Evolutionary conservation across 208 protist species (phyloP), one percentile per base, ranked within the genome.

Genomic region (Leishmania aethiopica): DNA sequence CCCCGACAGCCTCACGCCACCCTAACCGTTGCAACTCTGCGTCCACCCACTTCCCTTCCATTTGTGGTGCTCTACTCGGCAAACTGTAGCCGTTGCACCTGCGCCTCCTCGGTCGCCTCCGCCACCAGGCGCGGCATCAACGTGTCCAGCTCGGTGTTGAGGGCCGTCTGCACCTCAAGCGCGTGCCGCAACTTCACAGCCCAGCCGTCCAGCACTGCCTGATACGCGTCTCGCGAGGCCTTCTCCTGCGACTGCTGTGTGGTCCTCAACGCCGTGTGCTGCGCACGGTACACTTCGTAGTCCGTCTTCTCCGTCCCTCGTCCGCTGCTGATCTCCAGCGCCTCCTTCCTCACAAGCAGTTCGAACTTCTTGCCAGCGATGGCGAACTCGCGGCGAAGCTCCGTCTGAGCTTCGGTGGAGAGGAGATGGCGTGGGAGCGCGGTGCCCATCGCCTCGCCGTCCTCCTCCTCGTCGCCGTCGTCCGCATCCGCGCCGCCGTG

Each of bases 281-380:
- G 75, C 13, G 80, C 82, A 78, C 88, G 87, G 79, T 87, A 90
- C 57, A 84, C 67, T 3, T 89, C 81, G 71, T 89, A 96, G 79
- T 94, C 88, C 22, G 88, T 85, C 42, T 83, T 91, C 13, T 83
- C 77, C 25, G 81, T 72, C 66, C 66, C 88, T 75, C 84, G 82
- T 76, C 80, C 88, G 84, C 79, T 93, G 86, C 88, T 94, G 78
- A 92, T 90, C 84, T 96, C 89, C 45, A 96, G 86, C 1, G 91
- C 95, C 84, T 97, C 93, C 81, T 91, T 96, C 83, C 90, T 92
- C 71, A 88, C 53, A 76, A 93, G 89, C 72, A 97, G 81, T 72
- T 93, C 87, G 19, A 79, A 77, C 81, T 94, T 94, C 64, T 90
- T 90, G 25, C 75, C 66, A 3, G 88, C 92, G 28, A 88, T 73